These are phyloP conservation scores for Phytophthora fragariae DNA, from an alignment of 352 stramenopile species.

Conservation along the genomic window DNA sequence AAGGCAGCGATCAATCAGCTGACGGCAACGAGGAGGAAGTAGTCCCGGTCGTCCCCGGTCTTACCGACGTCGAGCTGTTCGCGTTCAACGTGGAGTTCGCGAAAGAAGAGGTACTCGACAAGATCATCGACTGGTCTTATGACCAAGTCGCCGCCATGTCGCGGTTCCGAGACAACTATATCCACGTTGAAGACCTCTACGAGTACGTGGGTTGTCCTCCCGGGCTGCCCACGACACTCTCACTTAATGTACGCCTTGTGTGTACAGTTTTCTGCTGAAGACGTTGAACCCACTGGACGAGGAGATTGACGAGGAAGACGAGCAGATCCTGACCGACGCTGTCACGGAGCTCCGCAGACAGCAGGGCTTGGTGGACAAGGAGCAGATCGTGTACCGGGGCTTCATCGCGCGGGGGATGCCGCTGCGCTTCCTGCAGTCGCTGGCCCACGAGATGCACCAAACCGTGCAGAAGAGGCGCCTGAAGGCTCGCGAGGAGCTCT, in stretches of 20 bases:
- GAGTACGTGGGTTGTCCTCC: constrained; percentile 36
- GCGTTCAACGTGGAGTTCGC: constrained; percentile 70
- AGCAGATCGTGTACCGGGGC: constrained; percentile 54
- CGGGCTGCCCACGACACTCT: too few species aligned
- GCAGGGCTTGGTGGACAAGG: constrained; percentile 56
- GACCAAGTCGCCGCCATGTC: constrained; percentile 48
- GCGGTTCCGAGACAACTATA: constrained; percentile 51
- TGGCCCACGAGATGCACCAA: constrained; percentile 63
- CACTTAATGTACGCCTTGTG: background rate
- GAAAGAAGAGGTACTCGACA: constrained; percentile 53
- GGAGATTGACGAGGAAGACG: constrained; percentile 55
- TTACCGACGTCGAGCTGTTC: constrained; percentile 55
- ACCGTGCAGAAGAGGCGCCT: constrained; percentile 41
- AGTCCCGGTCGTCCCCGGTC: constrained; percentile 40
- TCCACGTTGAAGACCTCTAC: constrained; percentile 63
- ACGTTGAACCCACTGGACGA: constrained; percentile 68
- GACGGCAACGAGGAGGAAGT: constrained; percentile 19
- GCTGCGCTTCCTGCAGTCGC: constrained; percentile 51
- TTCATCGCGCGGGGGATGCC: constrained; percentile 67
- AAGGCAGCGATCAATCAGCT: background rate
- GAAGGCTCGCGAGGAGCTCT: constrained; percentile 44
- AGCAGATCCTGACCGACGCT: constrained; percentile 43
- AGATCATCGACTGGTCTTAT: constrained; percentile 76
- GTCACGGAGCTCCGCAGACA: constrained; percentile 43
- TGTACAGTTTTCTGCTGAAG: constrained; percentile 55